Base-by-base conservation (phyloP, 2,329 filamentous ascomycete species). In the Geosmithia morbida region DNA sequence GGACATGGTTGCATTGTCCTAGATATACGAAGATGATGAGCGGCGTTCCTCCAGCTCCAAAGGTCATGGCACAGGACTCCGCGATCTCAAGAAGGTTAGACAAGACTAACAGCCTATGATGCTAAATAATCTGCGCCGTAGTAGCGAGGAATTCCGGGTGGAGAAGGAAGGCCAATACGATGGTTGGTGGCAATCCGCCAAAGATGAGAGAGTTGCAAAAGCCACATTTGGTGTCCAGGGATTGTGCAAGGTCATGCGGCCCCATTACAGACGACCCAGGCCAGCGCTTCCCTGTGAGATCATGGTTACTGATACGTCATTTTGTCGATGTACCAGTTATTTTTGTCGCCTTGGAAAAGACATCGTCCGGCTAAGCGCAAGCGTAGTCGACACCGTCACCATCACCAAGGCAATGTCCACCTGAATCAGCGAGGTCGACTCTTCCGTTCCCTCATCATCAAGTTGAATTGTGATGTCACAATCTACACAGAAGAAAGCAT, bases 151-250 rank as follows among this genome's bases (percentile, higher is more conserved):
- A 67, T 33, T 62, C 59, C 6, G 59, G 54, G 48, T 66, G 64
- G 6, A 66, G 56, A 2, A 67, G 51, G 16, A 61, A 61, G 6
- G 64, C 62, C 5, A 64, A 61, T 0, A 64, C 63, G 0, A 62
- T 50, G 29, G 52, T 54, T 13, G 64, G 62, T 1, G 58, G 62
- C 10, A 61, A 59, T 10, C 58, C 57, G 8, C 58, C 59, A 19
- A 61, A 60, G 5, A 66, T 58, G 39, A 66, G 54, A 1, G 63
- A 65, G 49, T 65, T 65, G 56, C 64, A 66, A 48, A 62, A 67
- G 7, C 56, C 57, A 49, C 66, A 65, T 8, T 55, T 58, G 5
- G 57, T 51, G 43, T 65, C 61, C 8, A 66, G 50, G 11, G 55
- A 58, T 39, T 55, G 55, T 1, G 61, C 61, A 26, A 66, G 55